Evolutionary conservation across 805 yeast genomes (phyloP), one percentile per base, ranked within the genome.

Genomic region (Starmerella vaccinii): DNA sequence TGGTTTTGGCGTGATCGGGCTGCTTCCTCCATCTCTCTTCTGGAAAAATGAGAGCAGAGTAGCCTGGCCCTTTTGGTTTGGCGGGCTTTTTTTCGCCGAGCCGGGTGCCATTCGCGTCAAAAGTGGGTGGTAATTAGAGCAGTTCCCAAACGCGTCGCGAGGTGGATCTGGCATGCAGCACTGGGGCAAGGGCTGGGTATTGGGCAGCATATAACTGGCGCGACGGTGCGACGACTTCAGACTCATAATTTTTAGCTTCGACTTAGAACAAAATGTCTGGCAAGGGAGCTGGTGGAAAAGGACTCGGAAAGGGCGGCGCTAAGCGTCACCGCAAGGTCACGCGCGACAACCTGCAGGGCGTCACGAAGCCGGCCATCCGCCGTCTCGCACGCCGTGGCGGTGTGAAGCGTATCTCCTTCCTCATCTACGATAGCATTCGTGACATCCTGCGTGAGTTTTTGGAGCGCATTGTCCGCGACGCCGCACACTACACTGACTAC

Each of bases 381-480:
- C 90, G 98, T 85, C 84, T 90, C 68, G 98, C 98, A 49, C 90
- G 98, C 83, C 88, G 98, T 86, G 98, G 98, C 78, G 98, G 98
- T 89, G 98, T 90, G 70, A 90, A 90, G 84, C 95, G 98, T 85
- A 90, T 90, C 68, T 90, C 97, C 58, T 97, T 95, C 72, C 78
- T 89, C 70, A 90, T 90, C 72, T 90, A 90, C 78, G 98, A 90
- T 76, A 97, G 90, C 78, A 95, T 92, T 69, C 88, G 98, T 80
- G 89, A 84, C 64, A 97, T 92, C 63, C 78, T 90, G 62, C 89
- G 89, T 77, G 78, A 95, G 52, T 90, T 90, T 84, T 81, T 90
- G 71, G 96, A 87, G 76, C 82, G 85, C 69, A 96, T 92, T 64
- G 90, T 90, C 76, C 87, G 97, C 80, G 97, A 92, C 66, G 97